Conservation (phyloP, 306 rosid genomes). For the Gleditsia sinensis region DNA sequence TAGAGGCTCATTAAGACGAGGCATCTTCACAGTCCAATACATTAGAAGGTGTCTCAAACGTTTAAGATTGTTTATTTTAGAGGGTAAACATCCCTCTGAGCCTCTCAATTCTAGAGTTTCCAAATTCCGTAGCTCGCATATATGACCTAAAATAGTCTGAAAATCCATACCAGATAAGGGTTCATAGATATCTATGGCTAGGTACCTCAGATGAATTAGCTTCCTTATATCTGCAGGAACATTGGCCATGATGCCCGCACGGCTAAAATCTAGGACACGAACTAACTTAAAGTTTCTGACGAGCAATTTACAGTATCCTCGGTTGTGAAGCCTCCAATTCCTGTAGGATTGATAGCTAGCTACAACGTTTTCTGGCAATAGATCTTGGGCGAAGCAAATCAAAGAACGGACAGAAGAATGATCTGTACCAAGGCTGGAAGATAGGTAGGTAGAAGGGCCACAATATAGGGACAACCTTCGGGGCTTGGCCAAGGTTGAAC, state of each 20-base stretch:
- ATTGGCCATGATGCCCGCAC: fast-evolving
- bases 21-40: not conserved
- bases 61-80: not conserved
- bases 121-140: not conserved
- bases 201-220: not conserved
- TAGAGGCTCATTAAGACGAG: too few species aligned
- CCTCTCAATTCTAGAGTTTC: not conserved
- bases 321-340: too few species aligned
- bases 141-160: too few species aligned
- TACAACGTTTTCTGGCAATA: too few species aligned
- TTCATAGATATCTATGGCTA: not conserved
- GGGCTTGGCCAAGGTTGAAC: not conserved
- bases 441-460: too few species aligned
- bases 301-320: not conserved
- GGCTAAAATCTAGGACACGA: not conserved
- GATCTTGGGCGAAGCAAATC: not conserved
- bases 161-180: too few species aligned
- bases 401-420: not conserved
- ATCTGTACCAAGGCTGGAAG: not conserved
- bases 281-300: not conserved
- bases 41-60: not conserved
- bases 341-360: too few species aligned
- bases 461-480: constrained; percentile 1
- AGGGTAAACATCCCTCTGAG: not conserved
- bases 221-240: not conserved